Conservation (phyloP, 2,329 filamentous ascomycete genomes). For the Scedosporium dehoogii region DNA sequence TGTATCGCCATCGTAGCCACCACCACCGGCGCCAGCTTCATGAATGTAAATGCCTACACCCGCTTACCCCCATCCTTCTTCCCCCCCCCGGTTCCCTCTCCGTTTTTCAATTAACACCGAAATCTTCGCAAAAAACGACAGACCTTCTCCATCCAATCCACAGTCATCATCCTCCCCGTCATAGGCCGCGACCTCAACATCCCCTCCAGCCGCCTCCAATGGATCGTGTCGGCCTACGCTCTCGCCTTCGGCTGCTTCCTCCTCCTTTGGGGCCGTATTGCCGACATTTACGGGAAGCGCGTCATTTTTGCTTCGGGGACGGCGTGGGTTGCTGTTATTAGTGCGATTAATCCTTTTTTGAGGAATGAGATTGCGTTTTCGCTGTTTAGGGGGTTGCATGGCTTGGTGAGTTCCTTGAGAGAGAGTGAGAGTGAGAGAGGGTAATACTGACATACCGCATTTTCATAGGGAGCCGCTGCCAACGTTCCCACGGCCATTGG, state of each 20-base stretch:
- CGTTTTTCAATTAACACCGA: background rate
- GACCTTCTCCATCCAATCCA: constrained; percentile 47
- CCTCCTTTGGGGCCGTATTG: constrained; percentile 57
- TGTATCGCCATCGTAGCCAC: constrained; percentile 45
- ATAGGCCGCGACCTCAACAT: constrained; percentile 47
- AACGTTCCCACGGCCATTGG: constrained; percentile 64
- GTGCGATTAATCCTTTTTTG: constrained; percentile 52
- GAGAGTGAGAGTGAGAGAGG: background rate
- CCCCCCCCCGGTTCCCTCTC: background rate
- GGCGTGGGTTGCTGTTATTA: constrained; percentile 49
- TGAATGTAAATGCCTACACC: constrained; percentile 30
- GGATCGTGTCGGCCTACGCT: constrained; percentile 57
- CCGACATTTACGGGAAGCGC: constrained; percentile 57
- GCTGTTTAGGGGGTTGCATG: constrained; percentile 56
- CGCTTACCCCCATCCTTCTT: background rate
- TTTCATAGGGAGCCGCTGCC: constrained; percentile 46
- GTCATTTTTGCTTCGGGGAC: constrained; percentile 56
- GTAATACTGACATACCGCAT: background rate
- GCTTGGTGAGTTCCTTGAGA: constrained; percentile 25
- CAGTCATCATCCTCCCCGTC: constrained; percentile 53
- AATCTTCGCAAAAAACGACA: constrained; percentile 15
- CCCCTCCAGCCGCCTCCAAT: constrained; percentile 50
- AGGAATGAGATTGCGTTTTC: constrained; percentile 59
- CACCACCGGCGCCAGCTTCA: constrained; percentile 43
- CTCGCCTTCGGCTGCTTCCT: constrained; percentile 60